Percentiles rank a stretch among this genome's conserved stretches.
Evolutionary conservation across 2,329 filamentous ascomycete genomes (phyloP).

Genomic region (Trichoderma sp.): DNA sequence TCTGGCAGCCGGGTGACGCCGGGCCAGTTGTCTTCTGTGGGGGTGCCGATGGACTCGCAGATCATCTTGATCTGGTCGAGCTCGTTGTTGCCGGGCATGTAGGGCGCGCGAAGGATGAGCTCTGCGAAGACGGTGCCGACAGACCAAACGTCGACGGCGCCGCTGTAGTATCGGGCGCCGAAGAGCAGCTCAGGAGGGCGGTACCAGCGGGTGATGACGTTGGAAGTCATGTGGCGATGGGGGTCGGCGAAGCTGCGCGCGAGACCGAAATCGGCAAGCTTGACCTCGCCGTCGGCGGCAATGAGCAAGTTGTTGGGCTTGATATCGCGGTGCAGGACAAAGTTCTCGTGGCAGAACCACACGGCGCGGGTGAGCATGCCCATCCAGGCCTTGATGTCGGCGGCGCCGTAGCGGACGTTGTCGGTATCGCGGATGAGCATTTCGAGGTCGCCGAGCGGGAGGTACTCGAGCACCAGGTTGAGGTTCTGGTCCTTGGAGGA

Average conservation of each 20-base stretch:
- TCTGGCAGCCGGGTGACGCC: conserved; percentile 79
- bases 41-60: conserved; percentile 82
- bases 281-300: conserved; percentile 87
- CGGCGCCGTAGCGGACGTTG: conserved; percentile 75
- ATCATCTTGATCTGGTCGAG: conserved; percentile 85
- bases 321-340: conserved; percentile 93
- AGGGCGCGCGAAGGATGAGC: conserved; percentile 78
- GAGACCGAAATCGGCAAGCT: conserved; percentile 96
- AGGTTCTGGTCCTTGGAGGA: conserved; percentile 95
- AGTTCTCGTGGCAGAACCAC: conserved; percentile 96
- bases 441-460: conserved; percentile 92
- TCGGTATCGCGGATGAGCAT: conserved; percentile 87
- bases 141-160: conserved; percentile 92
- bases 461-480: conserved; percentile 90
- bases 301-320: conserved; percentile 98
- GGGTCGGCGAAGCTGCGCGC: conserved; percentile 89
- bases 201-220: conserved; percentile 98
- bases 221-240: conserved; percentile 83
- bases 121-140: conserved; percentile 93
- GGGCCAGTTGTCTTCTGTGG: conserved; percentile 93
- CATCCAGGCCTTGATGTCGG: conserved; percentile 98
- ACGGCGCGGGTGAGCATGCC: conserved; percentile 91
- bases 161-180: conserved; percentile 84
- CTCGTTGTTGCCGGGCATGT: conserved; percentile 81
- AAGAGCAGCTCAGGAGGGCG: conserved; percentile 91